A percentile compares a stretch with the other conserved stretches of the same genome.
phyloP scores from a whole-genome alignment of 495 filamentous ascomycete genomes.

The Cercophora samala region DNA sequence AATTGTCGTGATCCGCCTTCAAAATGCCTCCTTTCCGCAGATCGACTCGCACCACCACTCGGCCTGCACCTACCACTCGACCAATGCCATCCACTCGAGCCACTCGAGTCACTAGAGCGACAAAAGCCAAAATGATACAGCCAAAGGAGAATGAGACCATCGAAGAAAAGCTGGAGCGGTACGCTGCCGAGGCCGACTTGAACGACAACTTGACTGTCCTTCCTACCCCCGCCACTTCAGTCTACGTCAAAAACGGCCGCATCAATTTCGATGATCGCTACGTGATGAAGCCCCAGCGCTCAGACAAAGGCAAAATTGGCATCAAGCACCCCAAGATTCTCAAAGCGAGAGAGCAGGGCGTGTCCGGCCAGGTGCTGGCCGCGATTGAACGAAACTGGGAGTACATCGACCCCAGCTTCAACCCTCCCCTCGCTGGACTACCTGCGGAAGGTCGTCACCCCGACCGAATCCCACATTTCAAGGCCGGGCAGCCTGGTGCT shows the following conservation, averaged over 20 bases:
- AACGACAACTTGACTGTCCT: conserved; percentile 21
- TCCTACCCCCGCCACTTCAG: conserved; percentile 19
- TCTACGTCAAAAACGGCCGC: conserved; percentile 16
- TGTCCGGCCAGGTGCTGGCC: conserved; percentile 9
- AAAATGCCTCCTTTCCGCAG: no score
- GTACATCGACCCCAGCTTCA: conserved; percentile 14
- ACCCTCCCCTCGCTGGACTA: conserved; percentile 33
- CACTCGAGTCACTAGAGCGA: neutral
- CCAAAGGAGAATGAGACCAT: neutral
- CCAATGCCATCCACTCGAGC: no score
- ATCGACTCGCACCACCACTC: no score
- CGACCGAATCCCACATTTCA: neutral
- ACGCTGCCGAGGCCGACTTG: conserved; percentile 7
- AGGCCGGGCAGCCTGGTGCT: neutral
- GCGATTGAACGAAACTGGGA: conserved; percentile 23
- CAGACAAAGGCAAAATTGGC: conserved; percentile 5
- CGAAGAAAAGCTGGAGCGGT: conserved; percentile 5
- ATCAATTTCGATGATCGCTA: conserved; percentile 23
- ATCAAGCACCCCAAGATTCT: conserved; percentile 25
- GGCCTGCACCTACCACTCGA: neutral
- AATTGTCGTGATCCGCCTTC: no score
- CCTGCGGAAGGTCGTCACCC: neutral
- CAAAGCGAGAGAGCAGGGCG: conserved; percentile 12
- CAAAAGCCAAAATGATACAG: neutral
- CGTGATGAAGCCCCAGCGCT: neutral